Base-by-base conservation (phyloP, 2,329 filamentous ascomycete species). In the Neoscytalidium dimidiatum region DNA sequence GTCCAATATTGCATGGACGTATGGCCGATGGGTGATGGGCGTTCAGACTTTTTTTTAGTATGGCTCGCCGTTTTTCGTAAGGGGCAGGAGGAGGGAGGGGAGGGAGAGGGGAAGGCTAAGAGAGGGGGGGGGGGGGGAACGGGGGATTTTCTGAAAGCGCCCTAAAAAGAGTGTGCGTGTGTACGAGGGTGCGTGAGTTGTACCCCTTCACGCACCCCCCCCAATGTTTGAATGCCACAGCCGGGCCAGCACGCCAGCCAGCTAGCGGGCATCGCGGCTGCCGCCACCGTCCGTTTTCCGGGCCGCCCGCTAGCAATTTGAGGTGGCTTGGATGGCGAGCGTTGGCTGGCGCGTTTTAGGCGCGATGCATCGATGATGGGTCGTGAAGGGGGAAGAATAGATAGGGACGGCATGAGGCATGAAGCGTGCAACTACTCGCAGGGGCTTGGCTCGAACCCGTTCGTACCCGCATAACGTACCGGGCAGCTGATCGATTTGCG, bases 401-500 rank as follows among this genome's bases (percentile, higher is more conserved):
- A n/a, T n/a, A 26, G 7, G 44, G 44, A 26, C 19, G 44, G 44
- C 44, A 26, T 29, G 26, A 29, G 33, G 52, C 52, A 57, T 57
- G 52, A 57, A 43, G 52, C 48, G 26, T 46, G 43, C 49, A 52
- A 52, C n/a, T n/a, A n/a, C 26, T 23, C 29, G 19, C 52, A 57
- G 52, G 17, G 21, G 21, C 48, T 52, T 52, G 48, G 26, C 48
- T 31, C 48, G 21, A 9, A 21, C 3, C n/a, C 35, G 31, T 11
- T 28, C 33, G 38, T 57, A 57, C 52, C n/a, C 52, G 52, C 52
- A 57, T 57, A 35, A 57, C 35, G 14, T 43, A 35, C 29, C 21
- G 35, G 35, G 23, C 52, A 57, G 52, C 52, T 57, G 52, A 57
- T 57, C 52, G 52, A 35, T 28, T 41, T 26, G n/a, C 28, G 26